Conservation (phyloP, 345 rosid genomes). For the Acer campestre region DNA sequence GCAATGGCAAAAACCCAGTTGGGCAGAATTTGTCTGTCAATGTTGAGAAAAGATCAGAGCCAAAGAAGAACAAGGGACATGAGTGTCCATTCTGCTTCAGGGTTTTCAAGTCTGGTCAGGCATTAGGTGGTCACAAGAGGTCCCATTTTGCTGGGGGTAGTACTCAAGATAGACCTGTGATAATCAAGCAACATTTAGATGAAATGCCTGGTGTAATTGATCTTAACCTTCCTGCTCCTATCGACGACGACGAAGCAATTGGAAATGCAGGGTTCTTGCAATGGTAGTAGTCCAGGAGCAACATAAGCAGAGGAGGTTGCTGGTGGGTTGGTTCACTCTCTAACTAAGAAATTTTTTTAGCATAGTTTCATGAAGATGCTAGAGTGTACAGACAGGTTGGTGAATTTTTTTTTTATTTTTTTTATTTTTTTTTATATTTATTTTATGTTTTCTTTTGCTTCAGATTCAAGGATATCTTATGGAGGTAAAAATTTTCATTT, state of each 20-base stretch:
- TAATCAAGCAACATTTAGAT: conserved; percentile 48
- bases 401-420: conserved; percentile 23
- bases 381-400: conserved; percentile 45
- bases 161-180: conserved; percentile 53
- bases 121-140: conserved; percentile 96
- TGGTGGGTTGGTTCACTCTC: conserved; percentile 10
- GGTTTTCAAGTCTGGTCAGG: conserved; percentile 92
- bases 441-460: conserved; percentile 28
- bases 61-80: conserved; percentile 63
- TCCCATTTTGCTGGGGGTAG: conserved; percentile 83
- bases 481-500: conserved; percentile 29
- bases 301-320: conserved; percentile 12
- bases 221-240: conserved; percentile 89
- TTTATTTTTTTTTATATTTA: conserved; percentile 19
- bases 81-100: conserved; percentile 89
- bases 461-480: conserved; percentile 36
- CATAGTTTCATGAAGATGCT: conserved; percentile 27
- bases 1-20: conserved; percentile 32
- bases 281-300: conserved; percentile 32
- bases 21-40: conserved; percentile 28
- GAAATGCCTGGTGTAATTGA: conserved; percentile 62
- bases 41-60: conserved; percentile 34
- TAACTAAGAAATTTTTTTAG: conserved; percentile 14
- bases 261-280: conserved; percentile 33
- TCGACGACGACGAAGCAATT: conserved; percentile 46